Evolutionary conservation across 169 alveolate genomes (phyloP).

Genomic region (Besnoitia besnoiti): DNA sequence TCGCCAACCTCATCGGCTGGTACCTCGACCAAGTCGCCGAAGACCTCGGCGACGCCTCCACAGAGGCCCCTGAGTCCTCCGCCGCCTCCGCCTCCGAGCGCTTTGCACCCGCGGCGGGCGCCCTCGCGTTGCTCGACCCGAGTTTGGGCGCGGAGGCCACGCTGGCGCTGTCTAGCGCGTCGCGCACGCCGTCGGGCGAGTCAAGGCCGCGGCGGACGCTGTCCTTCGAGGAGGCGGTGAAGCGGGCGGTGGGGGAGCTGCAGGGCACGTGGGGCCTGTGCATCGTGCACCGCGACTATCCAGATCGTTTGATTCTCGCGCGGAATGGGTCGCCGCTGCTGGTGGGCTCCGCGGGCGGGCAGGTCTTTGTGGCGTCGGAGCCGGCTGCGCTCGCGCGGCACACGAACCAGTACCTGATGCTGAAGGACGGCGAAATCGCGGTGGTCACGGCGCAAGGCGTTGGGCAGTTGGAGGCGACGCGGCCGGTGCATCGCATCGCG

Average conservation of each 20-base stretch:
- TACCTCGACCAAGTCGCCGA: slow-evolving; percentile 82
- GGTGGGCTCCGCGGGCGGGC: slow-evolving; percentile 84
- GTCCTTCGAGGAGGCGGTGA: slow-evolving; percentile 85
- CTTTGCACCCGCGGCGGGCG: too few species aligned
- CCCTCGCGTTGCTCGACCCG: not conserved
- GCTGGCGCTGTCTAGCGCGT: not conserved
- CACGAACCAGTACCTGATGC: slow-evolving; percentile 90
- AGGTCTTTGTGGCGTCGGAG: slow-evolving; percentile 93
- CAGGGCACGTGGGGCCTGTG: slow-evolving; percentile 98
- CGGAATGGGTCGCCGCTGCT: slow-evolving; percentile 93
- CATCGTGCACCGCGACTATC: slow-evolving; percentile 86
- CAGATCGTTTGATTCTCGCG: slow-evolving; percentile 90
- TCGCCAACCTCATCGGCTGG: slow-evolving; percentile 93
- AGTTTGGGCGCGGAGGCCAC: too few species aligned
- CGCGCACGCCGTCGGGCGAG: slow-evolving; percentile 78
- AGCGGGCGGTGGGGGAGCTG: slow-evolving; percentile 83
- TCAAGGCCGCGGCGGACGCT: slow-evolving; percentile 78
- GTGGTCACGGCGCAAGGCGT: slow-evolving; percentile 82
- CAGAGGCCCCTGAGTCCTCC: not conserved
- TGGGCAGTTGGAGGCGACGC: slow-evolving; percentile 75
- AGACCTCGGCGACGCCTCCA: not conserved
- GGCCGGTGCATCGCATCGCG: slow-evolving; percentile 72
- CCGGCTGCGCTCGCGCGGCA: slow-evolving; percentile 92
- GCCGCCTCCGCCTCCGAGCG: not conserved
- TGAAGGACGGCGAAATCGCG: slow-evolving; percentile 90